Conservation (phyloP, 257 asterid species). For the Salvia miltiorrhiza region DNA sequence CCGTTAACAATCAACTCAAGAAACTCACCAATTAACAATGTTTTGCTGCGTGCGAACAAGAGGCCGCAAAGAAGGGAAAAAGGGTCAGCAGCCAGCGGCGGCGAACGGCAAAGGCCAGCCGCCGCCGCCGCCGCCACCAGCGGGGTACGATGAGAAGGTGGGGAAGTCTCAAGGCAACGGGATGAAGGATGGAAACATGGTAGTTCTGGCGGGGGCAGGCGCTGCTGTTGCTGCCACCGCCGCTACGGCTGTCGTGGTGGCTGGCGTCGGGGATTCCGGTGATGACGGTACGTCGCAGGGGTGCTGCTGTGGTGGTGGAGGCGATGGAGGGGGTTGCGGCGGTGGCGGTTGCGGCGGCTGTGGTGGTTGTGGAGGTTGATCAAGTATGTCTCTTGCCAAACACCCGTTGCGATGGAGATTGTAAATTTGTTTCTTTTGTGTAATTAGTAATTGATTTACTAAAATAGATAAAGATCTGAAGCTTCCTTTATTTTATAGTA, state of each 20-base stretch:
- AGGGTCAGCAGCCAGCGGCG: background rate
- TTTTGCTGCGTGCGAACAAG: conserved; percentile 34
- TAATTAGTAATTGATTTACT: too few relatives aligned
- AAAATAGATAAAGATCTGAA: background rate
- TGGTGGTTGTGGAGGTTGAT: conserved; percentile 26
- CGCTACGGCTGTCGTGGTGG: conserved; percentile 22
- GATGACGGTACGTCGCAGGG: background rate
- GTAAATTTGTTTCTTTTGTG: background rate
- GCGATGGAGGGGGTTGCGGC: background rate
- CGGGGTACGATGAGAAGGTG: background rate
- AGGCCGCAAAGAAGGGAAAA: conserved; percentile 5
- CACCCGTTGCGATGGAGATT: background rate
- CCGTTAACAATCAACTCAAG: too few relatives aligned
- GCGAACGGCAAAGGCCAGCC: background rate
- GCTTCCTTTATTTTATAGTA: too few relatives aligned
- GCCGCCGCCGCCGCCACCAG: background rate
- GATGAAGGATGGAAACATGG: conserved; percentile 25
- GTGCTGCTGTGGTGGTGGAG: background rate
- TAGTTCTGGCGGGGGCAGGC: conserved; percentile 28
- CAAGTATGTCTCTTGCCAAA: background rate
- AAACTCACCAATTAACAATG: background rate
- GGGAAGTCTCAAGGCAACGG: conserved; percentile 7
- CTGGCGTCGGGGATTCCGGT: background rate
- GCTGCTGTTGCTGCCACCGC: conserved; percentile 8
- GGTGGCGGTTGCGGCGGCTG: conserved; percentile 21